Conservation (phyloP, 345 rosid genomes). For the Heritiera littoralis region DNA sequence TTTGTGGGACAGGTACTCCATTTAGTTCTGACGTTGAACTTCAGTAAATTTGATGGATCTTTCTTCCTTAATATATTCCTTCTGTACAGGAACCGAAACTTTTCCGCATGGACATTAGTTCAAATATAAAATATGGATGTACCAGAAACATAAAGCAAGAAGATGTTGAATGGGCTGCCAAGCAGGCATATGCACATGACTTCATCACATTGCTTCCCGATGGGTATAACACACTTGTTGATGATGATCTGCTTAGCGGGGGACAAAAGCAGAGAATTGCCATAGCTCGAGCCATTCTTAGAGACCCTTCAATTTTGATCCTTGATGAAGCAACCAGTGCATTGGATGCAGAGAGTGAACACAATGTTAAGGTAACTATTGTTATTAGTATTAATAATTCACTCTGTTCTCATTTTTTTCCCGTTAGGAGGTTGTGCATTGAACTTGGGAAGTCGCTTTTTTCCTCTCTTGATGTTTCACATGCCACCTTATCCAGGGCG, state of each 20-base stretch:
- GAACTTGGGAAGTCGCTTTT: background rate
- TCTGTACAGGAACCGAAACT: slow-evolving; percentile 82
- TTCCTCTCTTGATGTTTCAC: slow-evolving; percentile 10
- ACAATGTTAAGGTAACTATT: slow-evolving; percentile 73
- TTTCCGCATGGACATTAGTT: slow-evolving; percentile 82
- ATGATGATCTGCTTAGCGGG: slow-evolving; percentile 96
- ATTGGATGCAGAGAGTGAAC: slow-evolving; percentile 97
- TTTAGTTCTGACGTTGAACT: slow-evolving; percentile 3
- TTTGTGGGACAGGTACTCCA: slow-evolving; percentile 82
- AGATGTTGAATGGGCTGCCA: slow-evolving; percentile 90
- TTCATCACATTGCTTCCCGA: slow-evolving; percentile 81
- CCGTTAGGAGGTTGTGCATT: background rate
- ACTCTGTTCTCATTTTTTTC: background rate
- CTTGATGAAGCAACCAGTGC: slow-evolving; percentile 98
- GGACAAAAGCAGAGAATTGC: slow-evolving; percentile 99
- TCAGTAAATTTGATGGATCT: slow-evolving; percentile 11
- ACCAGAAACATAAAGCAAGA: slow-evolving; percentile 55
- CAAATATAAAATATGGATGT: slow-evolving; percentile 91
- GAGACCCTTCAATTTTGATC: slow-evolving; percentile 86
- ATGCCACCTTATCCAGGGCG: slow-evolving; percentile 50
- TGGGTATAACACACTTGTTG: slow-evolving; percentile 84
- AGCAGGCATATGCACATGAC: slow-evolving; percentile 89
- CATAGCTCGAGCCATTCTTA: slow-evolving; percentile 90
- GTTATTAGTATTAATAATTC: background rate
- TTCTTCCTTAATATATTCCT: slow-evolving; percentile 19